Evolutionary conservation across 805 yeast genomes (phyloP), one percentile per base, ranked within the genome.

Genomic region (Sporopachydermia lactativora): DNA sequence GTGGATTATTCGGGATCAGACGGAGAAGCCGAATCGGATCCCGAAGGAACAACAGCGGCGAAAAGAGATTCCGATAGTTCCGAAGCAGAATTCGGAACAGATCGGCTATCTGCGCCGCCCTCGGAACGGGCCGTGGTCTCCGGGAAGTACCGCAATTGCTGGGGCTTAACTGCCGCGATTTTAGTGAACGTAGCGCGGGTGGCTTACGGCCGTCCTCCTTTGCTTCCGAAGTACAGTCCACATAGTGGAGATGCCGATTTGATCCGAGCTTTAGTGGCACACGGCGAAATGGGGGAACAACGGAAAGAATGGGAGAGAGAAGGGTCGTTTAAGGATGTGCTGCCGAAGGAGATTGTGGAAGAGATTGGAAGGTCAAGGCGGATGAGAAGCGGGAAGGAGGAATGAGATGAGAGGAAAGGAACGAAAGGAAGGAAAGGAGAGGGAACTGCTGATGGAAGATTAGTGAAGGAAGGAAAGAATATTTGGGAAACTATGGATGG

Each of bases 111-210:
- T n/a, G n/a, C n/a, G n/a, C n/a, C n/a, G n/a, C n/a, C n/a, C n/a
- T n/a, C n/a, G n/a, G n/a, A n/a, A n/a, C n/a, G n/a, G n/a, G n/a
- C n/a, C n/a, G n/a, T n/a, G n/a, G n/a, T n/a, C n/a, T 24, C 31
- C n/a, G 31, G 31, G n/a, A 24, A 24, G 31, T 24, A 24, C n/a
- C 31, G n/a, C n/a, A 24, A 24, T n/a, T 24, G 31, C 4, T 63
- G 69, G 69, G 68, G 68, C 0, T 46, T 63, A 16, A 63, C 68
- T 2, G 68, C 68, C 3, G 53, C 61, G 28, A 58, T 64, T 4
- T 53, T 63, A 15, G 47, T 63, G 2, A 69, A 63, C 41, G 46
- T 53, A 6, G 68, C 68, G 3, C 48, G 61, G 6, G 37, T 59
- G 4, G 60, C 54, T 13, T 59, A 44, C 37, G 52, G 43, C 5